These are phyloP conservation scores for Avena atlantica DNA, from an alignment of 176 grass and related monocot species.

Conservation along the genomic window DNA sequence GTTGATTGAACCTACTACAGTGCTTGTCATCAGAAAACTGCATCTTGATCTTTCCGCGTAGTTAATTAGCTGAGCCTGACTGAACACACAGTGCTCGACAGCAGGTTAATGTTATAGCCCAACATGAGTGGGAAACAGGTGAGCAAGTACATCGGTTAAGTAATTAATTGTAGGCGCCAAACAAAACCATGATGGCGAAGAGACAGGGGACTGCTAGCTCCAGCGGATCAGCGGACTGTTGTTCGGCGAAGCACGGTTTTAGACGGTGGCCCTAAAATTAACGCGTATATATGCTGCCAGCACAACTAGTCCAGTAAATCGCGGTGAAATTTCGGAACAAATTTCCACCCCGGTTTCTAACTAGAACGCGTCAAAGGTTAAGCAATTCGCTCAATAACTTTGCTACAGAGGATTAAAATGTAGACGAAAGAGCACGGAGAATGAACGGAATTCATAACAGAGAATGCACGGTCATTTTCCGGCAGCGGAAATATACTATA, in stretches of 20 bases:
- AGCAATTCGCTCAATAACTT: not conserved
- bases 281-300: not conserved
- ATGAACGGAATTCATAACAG: not conserved
- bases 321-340: not conserved
- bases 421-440: not conserved
- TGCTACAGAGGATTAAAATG: not conserved
- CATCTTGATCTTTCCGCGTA: too few species aligned
- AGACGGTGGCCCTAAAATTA: slow-evolving; percentile 17
- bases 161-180: too few species aligned
- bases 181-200: too few species aligned
- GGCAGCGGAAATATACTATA: too few species aligned
- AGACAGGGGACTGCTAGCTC: not conserved
- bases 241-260: not conserved
- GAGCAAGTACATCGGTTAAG: too few species aligned
- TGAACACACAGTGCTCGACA: too few species aligned
- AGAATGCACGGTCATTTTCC: not conserved
- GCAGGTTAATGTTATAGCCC: too few species aligned
- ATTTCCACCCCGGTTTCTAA: not conserved
- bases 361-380: not conserved
- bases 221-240: slow-evolving; percentile 36
- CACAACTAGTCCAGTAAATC: not conserved
- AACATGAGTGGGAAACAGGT: too few species aligned
- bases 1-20: too few species aligned
- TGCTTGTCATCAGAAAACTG: too few species aligned
- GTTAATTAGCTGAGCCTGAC: too few species aligned